Evolutionary conservation across 2,329 filamentous ascomycete species (phyloP), one percentile per base, ranked within the genome.

Genomic region (Colletotrichum sojae): DNA sequence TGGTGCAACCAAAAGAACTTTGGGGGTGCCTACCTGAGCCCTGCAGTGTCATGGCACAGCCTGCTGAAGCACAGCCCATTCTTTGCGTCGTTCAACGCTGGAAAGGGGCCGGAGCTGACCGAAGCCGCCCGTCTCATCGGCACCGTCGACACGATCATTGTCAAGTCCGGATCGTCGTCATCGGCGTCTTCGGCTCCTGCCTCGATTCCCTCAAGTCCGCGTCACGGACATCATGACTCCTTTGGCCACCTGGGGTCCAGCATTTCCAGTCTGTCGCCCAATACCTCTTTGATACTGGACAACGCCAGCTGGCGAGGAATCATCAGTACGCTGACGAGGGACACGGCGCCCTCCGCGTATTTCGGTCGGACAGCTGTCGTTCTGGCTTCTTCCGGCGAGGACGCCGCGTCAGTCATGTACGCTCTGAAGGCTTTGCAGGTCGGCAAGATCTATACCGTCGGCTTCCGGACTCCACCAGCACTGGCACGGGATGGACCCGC

Each of bases 261-360:
- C 15, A 43, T 71, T 10, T 53, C 71, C 5, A 55, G 60, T 18
- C 73, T 87, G 3, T 78, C 85, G 2, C 81, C 85, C 12, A 86
- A 84, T 61, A 85, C 86, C 0, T 82, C 83, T 5, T 87, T 95
- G 48, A 83, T 95, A 16, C 92, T 94, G 54, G 93, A 96, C 74
- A 97, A 97, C 73, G 92, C 93, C 12, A 90, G 90, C 15, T 96
- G 94, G 93, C 94, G 94, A 78, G 94, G 93, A 1, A 95, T 97
- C 66, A 86, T 94, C 55, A 92, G 92, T 60, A 94, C 93, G 0
- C 83, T 97, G 67, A 96, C 91, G 4, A 88, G 92, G 22, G 93
- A 97, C 74, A 90, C 95, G 73, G 92, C 94, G 0, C 93, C 94
- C 0, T 94, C 92, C 5, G 93, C 94, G 1, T 97, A 95, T 78